Evolutionary conservation across 2,329 filamentous ascomycete species (phyloP).

Genomic region (Colletotrichum lindemuthianum): DNA sequence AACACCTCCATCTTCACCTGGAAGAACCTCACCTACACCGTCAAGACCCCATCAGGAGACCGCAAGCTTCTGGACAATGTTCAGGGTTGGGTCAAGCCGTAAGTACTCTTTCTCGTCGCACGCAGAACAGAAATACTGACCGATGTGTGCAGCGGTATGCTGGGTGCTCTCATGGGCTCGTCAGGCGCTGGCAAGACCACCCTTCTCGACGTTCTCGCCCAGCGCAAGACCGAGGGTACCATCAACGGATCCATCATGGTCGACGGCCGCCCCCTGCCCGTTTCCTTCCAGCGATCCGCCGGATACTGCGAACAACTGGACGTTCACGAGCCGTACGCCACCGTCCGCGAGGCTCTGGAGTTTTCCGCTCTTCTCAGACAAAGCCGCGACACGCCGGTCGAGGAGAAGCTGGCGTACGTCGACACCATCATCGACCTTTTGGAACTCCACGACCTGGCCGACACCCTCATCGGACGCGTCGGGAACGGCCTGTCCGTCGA

Average conservation of each 20-base stretch:
- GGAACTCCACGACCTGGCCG: conserved; percentile 58
- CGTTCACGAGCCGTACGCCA: conserved; percentile 77
- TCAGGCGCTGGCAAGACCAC: conserved; percentile 89
- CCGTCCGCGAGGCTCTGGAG: conserved; percentile 79
- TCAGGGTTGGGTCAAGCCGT: conserved; percentile 83
- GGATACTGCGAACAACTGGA: conserved; percentile 87
- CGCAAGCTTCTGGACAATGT: conserved; percentile 80
- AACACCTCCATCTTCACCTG: conserved; percentile 79
- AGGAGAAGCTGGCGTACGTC: conserved; percentile 81
- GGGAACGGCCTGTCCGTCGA: conserved; percentile 65
- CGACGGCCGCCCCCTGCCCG: conserved; percentile 75
- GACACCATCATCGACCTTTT: conserved; percentile 78
- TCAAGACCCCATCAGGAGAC: conserved; percentile 69
- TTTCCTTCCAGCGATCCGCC: conserved; percentile 81
- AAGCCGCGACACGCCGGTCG: conserved; percentile 67
- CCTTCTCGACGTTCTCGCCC: conserved; percentile 83
- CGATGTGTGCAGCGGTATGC: conserved; percentile 56
- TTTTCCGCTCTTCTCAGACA: conserved; percentile 82
- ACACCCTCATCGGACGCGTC: conserved; percentile 58
- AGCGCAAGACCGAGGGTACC: conserved; percentile 80
- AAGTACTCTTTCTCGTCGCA: background rate
- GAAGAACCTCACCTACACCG: conserved; percentile 77
- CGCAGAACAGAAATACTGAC: background rate
- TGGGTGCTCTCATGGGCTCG: conserved; percentile 84
- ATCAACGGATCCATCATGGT: conserved; percentile 80